Evolutionary conservation across 1,284 basidiomycete species (phyloP).

Genomic region (Ustilago curta): DNA sequence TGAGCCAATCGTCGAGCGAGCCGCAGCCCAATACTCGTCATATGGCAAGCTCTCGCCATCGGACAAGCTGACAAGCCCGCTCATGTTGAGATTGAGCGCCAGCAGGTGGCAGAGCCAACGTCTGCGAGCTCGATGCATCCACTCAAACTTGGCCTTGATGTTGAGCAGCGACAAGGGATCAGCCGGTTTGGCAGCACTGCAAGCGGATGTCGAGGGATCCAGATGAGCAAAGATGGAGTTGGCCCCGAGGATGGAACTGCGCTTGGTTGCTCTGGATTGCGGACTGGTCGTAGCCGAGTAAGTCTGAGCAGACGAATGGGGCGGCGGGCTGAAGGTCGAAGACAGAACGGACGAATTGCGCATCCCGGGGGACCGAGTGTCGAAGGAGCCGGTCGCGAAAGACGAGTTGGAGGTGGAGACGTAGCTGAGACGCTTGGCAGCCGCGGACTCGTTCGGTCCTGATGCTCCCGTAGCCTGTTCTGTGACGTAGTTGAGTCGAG

Average conservation of each 20-base stretch:
- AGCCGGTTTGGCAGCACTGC: conserved; percentile 12
- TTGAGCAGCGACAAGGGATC: conserved; percentile 54
- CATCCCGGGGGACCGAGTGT: conserved; percentile 29
- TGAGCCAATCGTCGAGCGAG: conserved; percentile 14
- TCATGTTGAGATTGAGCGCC: conserved; percentile 20
- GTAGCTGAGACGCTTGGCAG: conserved; percentile 58
- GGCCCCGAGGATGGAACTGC: conserved; percentile 39
- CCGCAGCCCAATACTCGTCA: conserved; percentile 35
- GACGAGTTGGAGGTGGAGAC: conserved; percentile 48
- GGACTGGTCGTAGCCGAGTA: conserved; percentile 49
- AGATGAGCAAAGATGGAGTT: conserved; percentile 44
- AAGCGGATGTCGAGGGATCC: conserved; percentile 1
- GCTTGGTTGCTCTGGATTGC: conserved; percentile 39
- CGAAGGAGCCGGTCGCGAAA: conserved; percentile 19
- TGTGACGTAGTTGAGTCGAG: conserved; percentile 43
- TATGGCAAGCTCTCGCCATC: conserved; percentile 19
- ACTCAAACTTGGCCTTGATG: conserved; percentile 60
- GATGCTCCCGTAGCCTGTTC: conserved; percentile 24
- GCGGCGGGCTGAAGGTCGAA: conserved; percentile 26
- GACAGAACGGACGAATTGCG: conserved; percentile 32
- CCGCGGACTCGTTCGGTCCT: conserved; percentile 56
- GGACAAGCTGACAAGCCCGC: conserved; percentile 21
- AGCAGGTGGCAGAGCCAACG: conserved; percentile 53
- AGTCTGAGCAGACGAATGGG: conserved; percentile 28
- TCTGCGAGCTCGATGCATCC: conserved; percentile 56